Percentiles rank a stretch among this genome's conserved stretches.
phyloP scores from a whole-genome alignment of 352 stramenopile species.

The Elongisporangium prolatum region DNA sequence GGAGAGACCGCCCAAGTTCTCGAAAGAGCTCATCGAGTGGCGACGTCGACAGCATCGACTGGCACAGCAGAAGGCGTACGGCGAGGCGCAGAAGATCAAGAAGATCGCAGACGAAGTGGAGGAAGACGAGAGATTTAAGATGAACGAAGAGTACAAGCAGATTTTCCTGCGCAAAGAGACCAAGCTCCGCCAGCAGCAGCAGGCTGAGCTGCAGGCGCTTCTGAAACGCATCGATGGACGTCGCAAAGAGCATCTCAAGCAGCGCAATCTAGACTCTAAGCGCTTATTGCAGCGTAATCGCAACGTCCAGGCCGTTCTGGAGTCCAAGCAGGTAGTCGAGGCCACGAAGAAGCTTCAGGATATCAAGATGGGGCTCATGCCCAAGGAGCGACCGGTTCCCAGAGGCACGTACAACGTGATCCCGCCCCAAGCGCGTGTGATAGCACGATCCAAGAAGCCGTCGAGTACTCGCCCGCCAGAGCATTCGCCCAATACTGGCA shows the following conservation, averaged over 20 bases:
- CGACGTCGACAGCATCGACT: constrained; percentile 91
- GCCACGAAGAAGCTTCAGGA: constrained; percentile 75
- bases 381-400: constrained; percentile 46
- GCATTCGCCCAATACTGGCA: too few relatives aligned
- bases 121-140: constrained; percentile 85
- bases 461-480: constrained; percentile 21
- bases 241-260: constrained; percentile 92
- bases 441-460: constrained; percentile 58
- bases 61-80: constrained; percentile 92
- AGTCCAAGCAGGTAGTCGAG: constrained; percentile 88
- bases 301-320: constrained; percentile 92
- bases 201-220: constrained; percentile 90
- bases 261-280: constrained; percentile 91
- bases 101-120: constrained; percentile 93
- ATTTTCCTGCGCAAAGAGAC: constrained; percentile 86
- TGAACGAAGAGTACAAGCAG: constrained; percentile 77
- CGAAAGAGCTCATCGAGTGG: constrained; percentile 93
- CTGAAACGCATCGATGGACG: constrained; percentile 93
- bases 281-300: constrained; percentile 93
- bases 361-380: constrained; percentile 76
- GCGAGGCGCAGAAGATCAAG: constrained; percentile 94
- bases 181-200: constrained; percentile 90
- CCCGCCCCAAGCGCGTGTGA: constrained; percentile 66
- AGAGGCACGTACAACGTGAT: constrained; percentile 65
- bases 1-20: constrained; percentile 89